Evolutionary conservation across 2,329 filamentous ascomycete genomes (phyloP), one percentile per base, ranked within the genome.

Genomic region (Sclerotinia minor): DNA sequence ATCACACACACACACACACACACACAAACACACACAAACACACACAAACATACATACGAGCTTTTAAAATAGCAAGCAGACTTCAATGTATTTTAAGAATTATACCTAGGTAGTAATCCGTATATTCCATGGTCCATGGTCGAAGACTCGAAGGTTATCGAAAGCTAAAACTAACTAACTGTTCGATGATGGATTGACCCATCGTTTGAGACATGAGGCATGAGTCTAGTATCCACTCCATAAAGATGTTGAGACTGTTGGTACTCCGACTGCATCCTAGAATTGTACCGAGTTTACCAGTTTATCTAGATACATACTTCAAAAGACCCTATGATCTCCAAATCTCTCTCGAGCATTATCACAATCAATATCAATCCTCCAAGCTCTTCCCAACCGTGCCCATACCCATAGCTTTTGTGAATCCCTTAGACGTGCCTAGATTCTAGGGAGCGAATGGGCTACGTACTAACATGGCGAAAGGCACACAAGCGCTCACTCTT

Each of bases 41-140:
- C 32, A 32, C 32, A 32, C 32, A 6, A 6, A 32, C 6, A 5
- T 32, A 35, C 21, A 32, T 35, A 38, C 53, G 21, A 55, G 9
- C 2, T 3, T 55, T 19, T 41, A 24, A 57, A 57, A 41, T 32
- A 57, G 54, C 54, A 11, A 11, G 35, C 53, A 55, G 11, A 24
- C 29, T 35, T 24, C 3, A 49, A 17, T 35, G 49, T 61, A 61
- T 61, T 61, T 61, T 49, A 61, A 61, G 58, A 49, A 61, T n/a
- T 15, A 19, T 15, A 35, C 44, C 44, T 35, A 35, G 26, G 26
- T 21, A 32, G 32, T 15, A 15, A 21, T 24, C 15, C 52, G n/a
- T 38, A 24, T 50, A 57, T 57, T 57, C 54, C 54, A 29, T 32
- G 47, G 44, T 60, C 38, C 54, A 29, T 32, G 47, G 44, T 60